Percentiles rank a stretch among this genome's conserved stretches.
These are phyloP conservation scores for Kwoniella sp. DNA, from an alignment of 768 basidiomycete species.

Conservation along the genomic window DNA sequence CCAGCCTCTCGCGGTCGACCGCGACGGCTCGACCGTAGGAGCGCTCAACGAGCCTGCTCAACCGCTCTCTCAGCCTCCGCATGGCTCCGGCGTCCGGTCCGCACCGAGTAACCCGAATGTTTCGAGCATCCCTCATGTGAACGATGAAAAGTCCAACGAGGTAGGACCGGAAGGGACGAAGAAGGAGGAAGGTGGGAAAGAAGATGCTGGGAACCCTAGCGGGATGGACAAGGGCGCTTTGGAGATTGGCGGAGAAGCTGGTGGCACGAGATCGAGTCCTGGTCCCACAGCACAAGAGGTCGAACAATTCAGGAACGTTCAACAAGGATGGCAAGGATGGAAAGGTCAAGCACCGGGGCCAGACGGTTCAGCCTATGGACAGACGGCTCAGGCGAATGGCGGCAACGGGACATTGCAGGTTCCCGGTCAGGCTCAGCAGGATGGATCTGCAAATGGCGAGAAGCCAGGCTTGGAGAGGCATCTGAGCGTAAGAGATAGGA, in stretches of 20 bases:
- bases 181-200: slow-evolving; percentile 46
- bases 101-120: slow-evolving; percentile 14
- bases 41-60: slow-evolving; percentile 18
- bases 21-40: slow-evolving; percentile 7
- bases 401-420: slow-evolving; percentile 8
- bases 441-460: slow-evolving; percentile 3
- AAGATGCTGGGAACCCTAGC: slow-evolving; percentile 40
- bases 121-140: slow-evolving; percentile 17
- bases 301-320: slow-evolving; percentile 17
- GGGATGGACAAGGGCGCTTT: slow-evolving; percentile 46
- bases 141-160: slow-evolving; percentile 17
- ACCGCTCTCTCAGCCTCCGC: neutral
- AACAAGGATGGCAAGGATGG: slow-evolving; percentile 9
- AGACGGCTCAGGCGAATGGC: neutral
- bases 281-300: slow-evolving; percentile 45
- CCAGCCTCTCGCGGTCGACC: neutral
- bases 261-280: slow-evolving; percentile 40
- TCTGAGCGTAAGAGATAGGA: slow-evolving; percentile 56
- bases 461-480: slow-evolving; percentile 22
- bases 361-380: neutral
- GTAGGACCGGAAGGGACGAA: slow-evolving; percentile 38
- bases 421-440: slow-evolving; percentile 8
- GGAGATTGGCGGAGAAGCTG: slow-evolving; percentile 42
- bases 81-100: neutral
- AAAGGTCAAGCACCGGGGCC: slow-evolving; percentile 13